A percentile compares a stretch with the other conserved stretches of the same genome.
These are phyloP conservation scores for Penicillium coprophilum DNA, from an alignment of 495 filamentous ascomycete species.

Conservation along the genomic window DNA sequence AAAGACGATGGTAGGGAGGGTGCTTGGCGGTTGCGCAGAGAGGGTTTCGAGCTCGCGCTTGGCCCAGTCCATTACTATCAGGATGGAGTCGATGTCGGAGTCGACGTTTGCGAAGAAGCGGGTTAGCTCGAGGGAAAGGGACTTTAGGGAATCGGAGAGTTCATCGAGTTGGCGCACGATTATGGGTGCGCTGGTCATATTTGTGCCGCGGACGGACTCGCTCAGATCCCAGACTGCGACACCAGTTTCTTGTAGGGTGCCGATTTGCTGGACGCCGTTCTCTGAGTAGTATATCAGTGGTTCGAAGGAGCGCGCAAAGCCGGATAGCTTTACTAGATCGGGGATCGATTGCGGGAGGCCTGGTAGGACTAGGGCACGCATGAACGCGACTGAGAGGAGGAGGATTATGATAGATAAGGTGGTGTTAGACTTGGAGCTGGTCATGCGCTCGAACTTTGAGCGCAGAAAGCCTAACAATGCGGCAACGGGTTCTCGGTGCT, in stretches of 20 bases:
- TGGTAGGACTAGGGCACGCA: constrained; percentile 67
- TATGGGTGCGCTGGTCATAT: constrained; percentile 82
- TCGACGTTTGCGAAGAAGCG: constrained; percentile 90
- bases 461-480: constrained; percentile 65
- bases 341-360: constrained; percentile 67
- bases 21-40: constrained; percentile 52
- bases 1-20: constrained; percentile 62
- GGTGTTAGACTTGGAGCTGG: constrained; percentile 63
- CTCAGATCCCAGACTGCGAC: constrained; percentile 91
- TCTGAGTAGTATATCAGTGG: constrained; percentile 91
- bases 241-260: constrained; percentile 81
- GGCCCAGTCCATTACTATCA: constrained; percentile 94
- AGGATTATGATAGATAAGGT: constrained; percentile 59
- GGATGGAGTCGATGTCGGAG: constrained; percentile 85
- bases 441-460: constrained; percentile 49
- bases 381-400: constrained; percentile 57
- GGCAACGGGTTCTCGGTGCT: constrained; percentile 83
- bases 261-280: constrained; percentile 78
- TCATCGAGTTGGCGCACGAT: constrained; percentile 83
- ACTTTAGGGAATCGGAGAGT: constrained; percentile 78
- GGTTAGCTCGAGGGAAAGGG: constrained; percentile 75
- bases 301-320: constrained; percentile 84
- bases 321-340: constrained; percentile 85
- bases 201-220: constrained; percentile 81
- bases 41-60: constrained; percentile 69